A percentile compares a stretch with the other conserved stretches of the same genome.
phyloP scores from a whole-genome alignment of 2,329 filamentous ascomycete species.

The Colletotrichum orbiculare region DNA sequence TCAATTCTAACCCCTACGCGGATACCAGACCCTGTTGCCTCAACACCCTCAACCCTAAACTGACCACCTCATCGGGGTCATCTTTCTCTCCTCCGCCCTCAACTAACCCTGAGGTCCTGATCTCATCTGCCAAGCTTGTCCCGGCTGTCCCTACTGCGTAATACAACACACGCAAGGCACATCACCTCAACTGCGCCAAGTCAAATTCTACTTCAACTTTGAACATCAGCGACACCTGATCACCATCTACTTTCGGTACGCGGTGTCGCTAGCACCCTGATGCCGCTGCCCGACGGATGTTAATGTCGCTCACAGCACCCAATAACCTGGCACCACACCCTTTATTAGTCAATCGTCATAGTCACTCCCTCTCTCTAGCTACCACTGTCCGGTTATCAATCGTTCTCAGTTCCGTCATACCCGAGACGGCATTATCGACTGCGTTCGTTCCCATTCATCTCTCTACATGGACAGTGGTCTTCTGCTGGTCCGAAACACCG shows the following conservation, averaged over 20 bases:
- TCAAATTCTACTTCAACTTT: not conserved
- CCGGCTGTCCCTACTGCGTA: not conserved
- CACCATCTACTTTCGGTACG: not conserved
- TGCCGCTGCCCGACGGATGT: constrained; percentile 7
- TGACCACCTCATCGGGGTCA: constrained; percentile 7
- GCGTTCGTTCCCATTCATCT: not conserved
- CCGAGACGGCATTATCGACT: constrained; percentile 10
- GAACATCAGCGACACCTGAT: constrained; percentile 25
- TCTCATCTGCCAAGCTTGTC: constrained; percentile 20
- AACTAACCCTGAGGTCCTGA: not conserved
- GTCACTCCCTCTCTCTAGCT: not conserved
- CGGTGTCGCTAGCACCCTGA: constrained; percentile 2
- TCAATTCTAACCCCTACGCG: too few species aligned
- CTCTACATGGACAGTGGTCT: not conserved
- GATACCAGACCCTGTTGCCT: too few species aligned
- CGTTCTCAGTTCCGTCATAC: constrained; percentile 19
- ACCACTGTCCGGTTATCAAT: constrained; percentile 9
- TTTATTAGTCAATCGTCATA: constrained; percentile 27
- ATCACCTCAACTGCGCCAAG: constrained; percentile 5
- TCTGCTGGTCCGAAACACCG: not conserved
- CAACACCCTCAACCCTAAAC: constrained; percentile 1
- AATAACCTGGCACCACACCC: not conserved
- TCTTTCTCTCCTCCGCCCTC: not conserved
- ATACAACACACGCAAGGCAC: constrained; percentile 5
- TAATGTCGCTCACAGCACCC: not conserved